Evolutionary conservation across 306 rosid genomes (phyloP), one percentile per base, ranked within the genome.

Genomic region (Malus sieversii): DNA sequence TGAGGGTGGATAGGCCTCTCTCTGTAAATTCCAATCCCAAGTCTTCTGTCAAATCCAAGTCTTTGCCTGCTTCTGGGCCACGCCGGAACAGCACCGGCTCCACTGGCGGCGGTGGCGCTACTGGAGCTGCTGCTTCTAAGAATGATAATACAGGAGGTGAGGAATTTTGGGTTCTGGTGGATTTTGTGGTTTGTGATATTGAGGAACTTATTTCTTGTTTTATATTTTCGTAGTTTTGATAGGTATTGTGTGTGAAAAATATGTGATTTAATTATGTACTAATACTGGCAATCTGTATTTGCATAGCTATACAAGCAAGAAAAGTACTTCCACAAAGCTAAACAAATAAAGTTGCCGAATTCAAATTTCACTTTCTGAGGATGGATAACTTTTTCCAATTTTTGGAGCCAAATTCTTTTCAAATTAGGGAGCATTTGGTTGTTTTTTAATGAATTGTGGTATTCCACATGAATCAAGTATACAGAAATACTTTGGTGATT

Each of bases 11-110:
- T 42, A 86, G 72, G 75, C 85, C 87, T 85, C 66, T 77, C 74
- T 77, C 91, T 70, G 10, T 81, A 19, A 84, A 87, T 79, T 83
- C 85, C 61, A 86, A 91, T 79, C 76, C 83, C 84, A 84, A 87
- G 84, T 10, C 80, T 60, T 68, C 83, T 25, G 80, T 81, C 62
- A 96, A 96, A 83, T 86, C 97, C 10, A 96, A 90, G 83, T 59
- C 87, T 75, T 75, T 86, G 73, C 71, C 83, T 25, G 80, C 90
- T 78, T 84, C 89, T 51, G 73, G 81, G 70, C 90, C 87, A 66
- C 96, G 98, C 76, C 98, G 99, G 40, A 96, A 77, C 71, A 85
- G 88, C 84, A 83, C 96, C 35, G 91, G 88, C 71, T 77, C 92
- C 33, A 38, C 84, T 11, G 65, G 68, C 14, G 71, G 46, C 35